Evolutionary conservation across 257 asterid species (phyloP).

Genomic region (Penstemon newberryi): DNA sequence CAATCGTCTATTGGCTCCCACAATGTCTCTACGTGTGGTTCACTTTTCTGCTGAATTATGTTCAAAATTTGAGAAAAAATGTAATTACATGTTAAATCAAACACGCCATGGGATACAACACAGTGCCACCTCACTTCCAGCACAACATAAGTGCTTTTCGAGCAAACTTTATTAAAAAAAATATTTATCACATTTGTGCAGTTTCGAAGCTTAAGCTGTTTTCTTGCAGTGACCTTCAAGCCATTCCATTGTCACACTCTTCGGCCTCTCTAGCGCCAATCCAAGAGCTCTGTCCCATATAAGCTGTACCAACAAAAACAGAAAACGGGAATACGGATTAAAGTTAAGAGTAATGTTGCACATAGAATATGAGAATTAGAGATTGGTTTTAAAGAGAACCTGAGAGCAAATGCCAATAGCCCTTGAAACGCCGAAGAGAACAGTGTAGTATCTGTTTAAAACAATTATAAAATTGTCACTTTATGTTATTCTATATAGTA

Average conservation of each 20-base stretch:
- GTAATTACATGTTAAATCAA: too few relatives aligned
- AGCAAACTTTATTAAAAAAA: too few relatives aligned
- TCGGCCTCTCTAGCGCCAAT: slow-evolving; percentile 94
- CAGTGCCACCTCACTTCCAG: too few relatives aligned
- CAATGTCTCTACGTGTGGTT: too few relatives aligned
- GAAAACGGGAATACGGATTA: not conserved
- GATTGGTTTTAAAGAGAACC: slow-evolving; percentile 42
- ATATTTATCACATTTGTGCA: not conserved
- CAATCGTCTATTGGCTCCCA: too few relatives aligned
- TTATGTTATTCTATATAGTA: not conserved
- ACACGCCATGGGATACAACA: too few relatives aligned
- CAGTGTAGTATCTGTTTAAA: slow-evolving; percentile 51
- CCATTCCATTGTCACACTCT: slow-evolving; percentile 76
- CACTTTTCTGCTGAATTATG: too few relatives aligned
- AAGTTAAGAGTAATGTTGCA: not conserved
- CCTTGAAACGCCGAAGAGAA: slow-evolving; percentile 97
- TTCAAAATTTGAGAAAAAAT: too few relatives aligned
- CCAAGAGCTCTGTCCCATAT: slow-evolving; percentile 99
- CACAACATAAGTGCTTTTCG: too few relatives aligned
- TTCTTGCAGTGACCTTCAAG: slow-evolving; percentile 60
- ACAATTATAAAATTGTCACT: slow-evolving; percentile 3
- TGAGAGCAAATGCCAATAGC: slow-evolving; percentile 93
- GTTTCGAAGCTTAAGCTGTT: slow-evolving; percentile 11
- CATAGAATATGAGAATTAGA: not conserved
- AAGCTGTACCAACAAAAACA: slow-evolving; percentile 47